These are phyloP conservation scores for Chiua sp. DNA, from an alignment of 1,284 basidiomycete species.

Conservation along the genomic window DNA sequence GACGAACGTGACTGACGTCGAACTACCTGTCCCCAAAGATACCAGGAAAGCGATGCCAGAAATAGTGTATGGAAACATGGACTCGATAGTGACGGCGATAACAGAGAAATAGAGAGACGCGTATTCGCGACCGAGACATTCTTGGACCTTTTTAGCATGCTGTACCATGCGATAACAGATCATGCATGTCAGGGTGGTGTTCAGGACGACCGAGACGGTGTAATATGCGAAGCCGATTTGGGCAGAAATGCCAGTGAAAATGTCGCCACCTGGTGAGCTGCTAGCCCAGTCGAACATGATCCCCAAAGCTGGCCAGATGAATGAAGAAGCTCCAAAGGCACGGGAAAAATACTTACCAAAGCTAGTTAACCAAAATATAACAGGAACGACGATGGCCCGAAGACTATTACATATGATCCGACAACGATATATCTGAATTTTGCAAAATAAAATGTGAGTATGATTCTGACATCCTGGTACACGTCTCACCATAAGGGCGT, in stretches of 20 bases:
- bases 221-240: constrained; percentile 28
- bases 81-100: constrained; percentile 28
- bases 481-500: constrained; percentile 30
- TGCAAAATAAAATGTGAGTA: neutral
- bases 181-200: constrained; percentile 22
- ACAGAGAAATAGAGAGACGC: constrained; percentile 25
- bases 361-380: constrained; percentile 27
- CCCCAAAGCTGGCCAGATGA: constrained; percentile 21
- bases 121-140: constrained; percentile 18
- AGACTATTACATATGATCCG: constrained; percentile 18
- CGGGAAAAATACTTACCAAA: constrained; percentile 19
- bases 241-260: constrained; percentile 19
- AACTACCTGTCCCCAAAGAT: constrained; percentile 21
- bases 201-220: constrained; percentile 23
- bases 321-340: neutral
- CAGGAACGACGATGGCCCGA: constrained; percentile 15
- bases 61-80: constrained; percentile 33
- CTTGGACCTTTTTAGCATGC: constrained; percentile 11
- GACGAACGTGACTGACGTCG: constrained; percentile 12
- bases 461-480: neutral
- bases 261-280: constrained; percentile 24
- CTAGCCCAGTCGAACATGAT: constrained; percentile 12
- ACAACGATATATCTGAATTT: constrained; percentile 29
- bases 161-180: constrained; percentile 31
- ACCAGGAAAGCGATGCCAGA: constrained; percentile 33